Base-by-base conservation (phyloP, 257 asterid genomes). In the Solanum clarkiae region DNA sequence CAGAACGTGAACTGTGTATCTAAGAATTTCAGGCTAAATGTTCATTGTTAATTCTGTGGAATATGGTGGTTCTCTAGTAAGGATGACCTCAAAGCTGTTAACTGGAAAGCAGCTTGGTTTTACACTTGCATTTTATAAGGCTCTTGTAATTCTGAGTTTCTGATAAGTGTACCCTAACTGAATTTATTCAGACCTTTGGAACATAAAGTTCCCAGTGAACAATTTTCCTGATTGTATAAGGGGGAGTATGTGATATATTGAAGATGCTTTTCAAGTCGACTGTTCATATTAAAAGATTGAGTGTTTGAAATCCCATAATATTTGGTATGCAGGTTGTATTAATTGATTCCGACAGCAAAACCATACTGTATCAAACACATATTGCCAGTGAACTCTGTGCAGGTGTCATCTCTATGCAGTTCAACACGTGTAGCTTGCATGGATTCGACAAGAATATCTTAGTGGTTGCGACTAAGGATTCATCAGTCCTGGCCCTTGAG, bases 371-470 rank as follows among this genome's bases (percentile, higher is more conserved):
- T 84, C 92, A 96, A 86, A 92, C 82, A 77, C 98, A 93, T 53
- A 90, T 96, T 85, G 87, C 91, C 54, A 93, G 97, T 69, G 99
- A 96, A 90, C 89, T 94, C 85, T 81, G 93, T 85, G 87, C 93
- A 4, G 98, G 97, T 86, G 90, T 94, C 82, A 86, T 95, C 88
- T 95, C 98, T 42, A 87, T 87, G 88, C 97, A 95, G 90, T 94
- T 93, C 75, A 92, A 87, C 75, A 89, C 91, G 24, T 94, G 98
- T 91, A 94, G 90, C 89, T 87, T 94, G 84, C 95, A 96, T 84
- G 98, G 99, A 65, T 96, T 96, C 80, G 96, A 96, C 79, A 96
- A 96, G 91, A 94, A 93, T 84, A 92, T 91, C 44, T 85, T 95
- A 47, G 83, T 95, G 68, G 92, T 90, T 47, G 94, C 98, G 36